phyloP scores from a whole-genome alignment of 2,329 filamentous ascomycete species.

The Davidsoniella australis region DNA sequence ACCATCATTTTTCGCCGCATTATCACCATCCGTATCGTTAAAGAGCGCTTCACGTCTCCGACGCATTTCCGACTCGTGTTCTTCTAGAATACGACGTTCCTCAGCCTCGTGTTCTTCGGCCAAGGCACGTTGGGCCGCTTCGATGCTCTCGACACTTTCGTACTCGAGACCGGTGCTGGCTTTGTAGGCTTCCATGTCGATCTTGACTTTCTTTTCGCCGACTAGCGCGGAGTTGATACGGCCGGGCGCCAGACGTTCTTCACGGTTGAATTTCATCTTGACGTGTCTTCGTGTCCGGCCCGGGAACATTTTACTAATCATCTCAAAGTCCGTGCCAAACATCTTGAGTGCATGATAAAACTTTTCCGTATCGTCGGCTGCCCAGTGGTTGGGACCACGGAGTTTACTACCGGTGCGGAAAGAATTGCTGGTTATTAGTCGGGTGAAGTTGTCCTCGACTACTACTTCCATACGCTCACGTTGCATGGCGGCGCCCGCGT shows the following conservation, averaged over 20 bases:
- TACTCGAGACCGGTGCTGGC: constrained; percentile 35
- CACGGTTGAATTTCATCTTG: constrained; percentile 69
- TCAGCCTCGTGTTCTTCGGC: constrained; percentile 29
- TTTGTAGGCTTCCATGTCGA: constrained; percentile 45
- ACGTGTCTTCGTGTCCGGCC: constrained; percentile 54
- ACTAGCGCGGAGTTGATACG: constrained; percentile 48
- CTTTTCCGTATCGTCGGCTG: constrained; percentile 48
- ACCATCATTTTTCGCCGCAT: background rate
- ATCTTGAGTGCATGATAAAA: constrained; percentile 61
- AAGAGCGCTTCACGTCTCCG: constrained; percentile 33
- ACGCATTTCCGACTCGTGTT: constrained; percentile 30
- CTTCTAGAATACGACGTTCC: constrained; percentile 26
- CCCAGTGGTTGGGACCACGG: constrained; percentile 51
- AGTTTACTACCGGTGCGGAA: constrained; percentile 46
- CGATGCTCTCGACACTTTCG: constrained; percentile 36
- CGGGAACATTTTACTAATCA: constrained; percentile 61
- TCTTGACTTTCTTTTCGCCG: constrained; percentile 37
- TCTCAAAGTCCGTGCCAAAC: constrained; percentile 72
- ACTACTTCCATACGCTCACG: constrained; percentile 41
- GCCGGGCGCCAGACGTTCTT: constrained; percentile 50
- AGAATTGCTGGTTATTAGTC: constrained; percentile 49
- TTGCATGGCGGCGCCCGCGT: constrained; percentile 40
- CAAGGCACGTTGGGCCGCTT: constrained; percentile 34
- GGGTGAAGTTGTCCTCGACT: constrained; percentile 66
- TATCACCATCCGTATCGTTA: constrained; percentile 20